Evolutionary conservation across 2,329 filamentous ascomycete species (phyloP), one percentile per base, ranked within the genome.

Genomic region (Arthrobotrys musiformis): DNA sequence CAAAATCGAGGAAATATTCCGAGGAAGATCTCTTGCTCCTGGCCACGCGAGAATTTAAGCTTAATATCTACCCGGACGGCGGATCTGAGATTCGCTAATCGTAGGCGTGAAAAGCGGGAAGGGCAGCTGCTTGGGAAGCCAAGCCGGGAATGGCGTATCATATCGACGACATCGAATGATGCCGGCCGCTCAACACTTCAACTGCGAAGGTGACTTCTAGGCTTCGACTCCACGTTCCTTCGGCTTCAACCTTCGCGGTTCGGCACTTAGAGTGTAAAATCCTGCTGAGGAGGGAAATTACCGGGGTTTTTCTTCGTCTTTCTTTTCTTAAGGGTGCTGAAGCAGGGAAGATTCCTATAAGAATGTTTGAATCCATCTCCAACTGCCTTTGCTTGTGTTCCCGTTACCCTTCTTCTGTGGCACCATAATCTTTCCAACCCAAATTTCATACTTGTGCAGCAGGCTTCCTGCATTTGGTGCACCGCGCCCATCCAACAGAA

Each of bases 41-140:
- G 24, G 58, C 64, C 58, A 76, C 70, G 63, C 62, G 70, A 69
- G 64, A 42, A 69, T 54, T 54, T 76, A 70, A 76, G 64, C 63
- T 70, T 76, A 70, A 58, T 44, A 6, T n/a, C 17, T 37, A 42
- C 40, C 58, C 58, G n/a, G n/a, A n/a, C n/a, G n/a, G 46, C 58
- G 35, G 58, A 70, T 64, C 46, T 42, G 56, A 19, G 2, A 22
- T 63, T 76, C 72, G 72, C 72, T 76, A 75, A 75, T 75, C 69
- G 46, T 60, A n/a, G n/a, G n/a, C 46, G 11, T 30, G 28, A 19
- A 30, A 33, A 35, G 50, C 58, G 37, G 60, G 46, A 73, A 52
- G 68, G 56, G 22, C 46, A 60, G n/a, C n/a, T 17, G 33, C 28
- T 30, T 42, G 17, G 11, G 50, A 56, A 28, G 68, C 68, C 68